phyloP scores from a whole-genome alignment of 441 rosid genomes.

The Pelargonium australe region DNA sequence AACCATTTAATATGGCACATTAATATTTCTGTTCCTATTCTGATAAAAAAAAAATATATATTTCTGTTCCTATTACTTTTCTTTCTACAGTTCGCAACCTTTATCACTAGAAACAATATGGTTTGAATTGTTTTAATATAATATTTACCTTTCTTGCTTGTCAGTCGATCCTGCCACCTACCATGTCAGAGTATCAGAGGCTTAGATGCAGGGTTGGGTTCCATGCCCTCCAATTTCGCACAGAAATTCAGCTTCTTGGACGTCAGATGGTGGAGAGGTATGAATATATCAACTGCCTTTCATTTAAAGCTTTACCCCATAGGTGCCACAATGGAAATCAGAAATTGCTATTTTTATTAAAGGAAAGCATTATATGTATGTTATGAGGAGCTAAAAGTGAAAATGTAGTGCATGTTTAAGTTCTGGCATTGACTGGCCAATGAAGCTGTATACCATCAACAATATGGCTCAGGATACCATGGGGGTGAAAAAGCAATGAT shows the following conservation, averaged over 20 bases:
- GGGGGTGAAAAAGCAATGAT: not conserved
- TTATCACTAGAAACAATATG: not conserved
- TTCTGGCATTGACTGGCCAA: not conserved
- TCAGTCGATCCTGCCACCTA: slow-evolving; percentile 78
- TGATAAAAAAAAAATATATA: no score
- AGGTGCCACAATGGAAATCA: slow-evolving; percentile 4
- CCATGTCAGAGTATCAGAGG: slow-evolving; percentile 81
- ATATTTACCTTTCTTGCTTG: slow-evolving; percentile 21
- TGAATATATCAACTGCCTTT: slow-evolving; percentile 10
- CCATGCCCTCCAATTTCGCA: slow-evolving; percentile 89
- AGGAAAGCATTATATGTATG: slow-evolving; percentile 10
- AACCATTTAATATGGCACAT: not conserved
- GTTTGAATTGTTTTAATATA: slow-evolving; percentile 12
- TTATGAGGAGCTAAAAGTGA: not conserved
- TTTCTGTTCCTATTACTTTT: not conserved
- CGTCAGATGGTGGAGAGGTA: slow-evolving; percentile 81
- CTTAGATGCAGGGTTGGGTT: slow-evolving; percentile 95
- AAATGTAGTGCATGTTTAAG: slow-evolving; percentile 3
- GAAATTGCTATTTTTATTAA: slow-evolving; percentile 1
- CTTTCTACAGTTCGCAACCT: not conserved
- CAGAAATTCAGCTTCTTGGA: slow-evolving; percentile 75
- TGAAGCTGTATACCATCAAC: not conserved
- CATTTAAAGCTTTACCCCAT: slow-evolving; percentile 12
- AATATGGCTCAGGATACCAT: not conserved
- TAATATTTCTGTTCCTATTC: not conserved